Base-by-base conservation (phyloP, 2,329 filamentous ascomycete species). In the Fusarium humuli region DNA sequence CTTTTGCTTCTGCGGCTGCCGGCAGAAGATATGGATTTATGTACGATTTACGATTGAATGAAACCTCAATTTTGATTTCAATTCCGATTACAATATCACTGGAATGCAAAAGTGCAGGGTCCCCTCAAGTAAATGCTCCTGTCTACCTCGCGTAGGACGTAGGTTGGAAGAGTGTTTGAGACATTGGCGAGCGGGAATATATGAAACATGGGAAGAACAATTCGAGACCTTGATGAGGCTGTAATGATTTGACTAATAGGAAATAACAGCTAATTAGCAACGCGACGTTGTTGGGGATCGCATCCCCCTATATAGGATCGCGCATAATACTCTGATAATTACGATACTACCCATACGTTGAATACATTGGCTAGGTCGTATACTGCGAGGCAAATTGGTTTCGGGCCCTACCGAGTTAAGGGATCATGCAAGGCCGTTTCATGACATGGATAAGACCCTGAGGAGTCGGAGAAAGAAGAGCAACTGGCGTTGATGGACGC, bases 11-110 rank as follows among this genome's bases (percentile, higher is more conserved):
- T 34, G 40, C 54, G 23, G 25, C 46, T 42, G 44, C 18, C 23
- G 41, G 29, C 46, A 34, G 46, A 53, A 54, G 11, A 48, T 49
- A 37, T 52, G 46, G 40, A 61, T 53, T 53, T 49, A 67, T 49
- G 54, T 47, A 70, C 45, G 57, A 63, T 53, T 70, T 55, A 71
- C 53, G 67, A 70, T 54, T 55, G 44, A 66, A 65, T 42, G 54
- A 61, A 27, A 70, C 41, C 45, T 46, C 42, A 47, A 49, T 32
- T 52, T 49, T 29, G 23, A 42, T 22, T 18, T 37, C n/a, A 41
- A 34, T 52, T 61, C 18, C 23, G 41, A 13, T 45, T 44, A 27
- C 25, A n/a, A 32, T n/a, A 53, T 41, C 37, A 52, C 23, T 48
- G 42, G 34, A 14, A 66, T 61, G 54, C 34, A 50, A 27, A 42